phyloP scores from a whole-genome alignment of 2,329 filamentous ascomycete genomes.

The Hypoxylon sp. region DNA sequence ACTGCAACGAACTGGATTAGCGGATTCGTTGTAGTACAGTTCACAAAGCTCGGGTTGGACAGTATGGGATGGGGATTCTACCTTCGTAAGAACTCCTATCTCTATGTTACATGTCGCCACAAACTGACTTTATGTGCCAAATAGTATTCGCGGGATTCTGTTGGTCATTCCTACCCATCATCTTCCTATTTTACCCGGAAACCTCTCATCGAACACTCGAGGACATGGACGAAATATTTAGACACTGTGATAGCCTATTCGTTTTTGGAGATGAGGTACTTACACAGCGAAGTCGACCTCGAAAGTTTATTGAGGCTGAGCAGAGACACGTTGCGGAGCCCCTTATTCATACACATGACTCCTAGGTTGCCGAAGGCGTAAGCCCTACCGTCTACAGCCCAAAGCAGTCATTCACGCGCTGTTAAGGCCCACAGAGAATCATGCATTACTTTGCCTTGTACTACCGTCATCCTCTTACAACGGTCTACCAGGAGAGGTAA shows the following conservation, averaged over 20 bases:
- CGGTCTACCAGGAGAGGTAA: neutral
- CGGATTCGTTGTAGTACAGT: conserved; percentile 55
- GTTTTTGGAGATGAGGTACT: conserved; percentile 55
- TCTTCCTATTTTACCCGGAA: conserved; percentile 67
- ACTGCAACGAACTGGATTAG: conserved; percentile 56
- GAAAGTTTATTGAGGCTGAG: conserved; percentile 57
- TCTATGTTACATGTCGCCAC: conserved; percentile 53
- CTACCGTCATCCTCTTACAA: neutral
- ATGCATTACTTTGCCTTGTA: neutral
- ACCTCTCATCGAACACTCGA: conserved; percentile 63
- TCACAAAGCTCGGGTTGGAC: conserved; percentile 55
- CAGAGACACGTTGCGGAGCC: conserved; percentile 48
- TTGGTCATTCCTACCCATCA: conserved; percentile 56
- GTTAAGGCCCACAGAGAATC: neutral
- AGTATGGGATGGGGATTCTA: conserved; percentile 66
- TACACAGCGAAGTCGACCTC: conserved; percentile 57
- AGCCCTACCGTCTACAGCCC: neutral
- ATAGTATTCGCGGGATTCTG: conserved; percentile 64
- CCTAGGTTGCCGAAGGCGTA: neutral
- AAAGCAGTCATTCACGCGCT: neutral
- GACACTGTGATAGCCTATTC: conserved; percentile 51
- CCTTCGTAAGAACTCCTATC: conserved; percentile 37
- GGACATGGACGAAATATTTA: conserved; percentile 64
- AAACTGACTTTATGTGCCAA: conserved; percentile 5
- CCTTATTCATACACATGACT: neutral